Evolutionary conservation across 2,329 filamentous ascomycete genomes (phyloP), one percentile per base, ranked within the genome.

Genomic region (Dothidotthia symphoricarpi): DNA sequence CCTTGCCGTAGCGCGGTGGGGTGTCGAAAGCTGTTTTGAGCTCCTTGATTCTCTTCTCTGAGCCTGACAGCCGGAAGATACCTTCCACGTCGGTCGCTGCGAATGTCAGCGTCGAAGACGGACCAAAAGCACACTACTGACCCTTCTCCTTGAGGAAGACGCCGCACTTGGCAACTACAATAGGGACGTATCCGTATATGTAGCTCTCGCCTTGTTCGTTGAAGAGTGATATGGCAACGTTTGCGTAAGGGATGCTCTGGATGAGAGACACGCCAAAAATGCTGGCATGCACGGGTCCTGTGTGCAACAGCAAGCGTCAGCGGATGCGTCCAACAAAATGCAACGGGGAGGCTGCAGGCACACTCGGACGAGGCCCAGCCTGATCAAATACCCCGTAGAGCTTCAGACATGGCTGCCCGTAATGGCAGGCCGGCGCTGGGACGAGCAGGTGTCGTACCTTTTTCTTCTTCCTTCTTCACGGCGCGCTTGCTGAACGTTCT

Each of bases 131-230:
- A n/a, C 4, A 33, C 24, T 14, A 45, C 49, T 41, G 68, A 96
- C 93, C 93, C 80, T 95, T 96, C 68, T 98, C 93, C 69, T 98
- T 98, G 51, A 98, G 68, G 55, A 90, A 98, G 3, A 98, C 90
- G 47, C 93, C 93, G 66, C 93, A 97, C 68, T 98, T 98, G 24
- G 93, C 93, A 36, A 98, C 91, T 28, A 98, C 91, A 50, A 98
- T 97, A 13, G 93, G 93, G 6, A 98, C 91, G 61, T 97, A 97
- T 60, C 93, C 93, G 67, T 97, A 98, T 36, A 97, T 96, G 67
- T 95, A 97, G 70, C 88, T 95, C 67, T 93, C 82, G 22, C 91
- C 91, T 51, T 93, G 80, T 51, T 91, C 88, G 64, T 97, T 90
- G 51, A 93, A 86, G 17, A 98, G 79, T 15, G 91, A 97, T 59